Evolutionary conservation across 129 eudicot genomes (phyloP).

Genomic region (Pittosporum tobira): DNA sequence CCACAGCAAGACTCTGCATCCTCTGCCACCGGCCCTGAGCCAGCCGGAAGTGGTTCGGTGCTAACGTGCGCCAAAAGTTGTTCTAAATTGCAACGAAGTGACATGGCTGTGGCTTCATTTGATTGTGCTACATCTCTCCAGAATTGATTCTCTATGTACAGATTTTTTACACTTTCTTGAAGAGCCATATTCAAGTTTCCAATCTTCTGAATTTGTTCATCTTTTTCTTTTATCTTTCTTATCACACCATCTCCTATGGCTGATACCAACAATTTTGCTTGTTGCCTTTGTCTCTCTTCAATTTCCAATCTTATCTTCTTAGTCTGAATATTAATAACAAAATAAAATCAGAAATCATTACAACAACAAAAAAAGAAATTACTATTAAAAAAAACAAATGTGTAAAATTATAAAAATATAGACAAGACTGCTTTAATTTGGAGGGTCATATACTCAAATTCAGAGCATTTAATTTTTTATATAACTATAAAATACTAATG

Average conservation of each 20-base stretch:
- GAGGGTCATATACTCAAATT: too few species aligned
- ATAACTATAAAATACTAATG: too few species aligned
- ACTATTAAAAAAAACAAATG: background rate
- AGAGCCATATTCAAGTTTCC: constrained; percentile 22
- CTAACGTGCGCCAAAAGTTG: constrained; percentile 31
- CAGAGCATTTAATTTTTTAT: too few species aligned
- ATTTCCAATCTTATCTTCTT: constrained; percentile 33
- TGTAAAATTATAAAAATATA: too few species aligned
- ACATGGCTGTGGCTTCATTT: constrained; percentile 37
- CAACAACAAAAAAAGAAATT: too few species aligned
- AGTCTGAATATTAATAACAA: constrained; percentile 7
- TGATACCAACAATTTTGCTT: constrained; percentile 18
- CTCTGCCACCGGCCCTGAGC: constrained; percentile 20
- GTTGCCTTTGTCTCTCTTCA: constrained; percentile 34
- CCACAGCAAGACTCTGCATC: constrained; percentile 40
- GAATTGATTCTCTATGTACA: constrained; percentile 29
- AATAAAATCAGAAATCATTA: background rate
- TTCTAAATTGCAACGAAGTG: constrained; percentile 31
- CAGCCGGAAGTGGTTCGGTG: constrained; percentile 8
- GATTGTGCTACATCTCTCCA: constrained; percentile 36
- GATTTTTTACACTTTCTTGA: constrained; percentile 30
- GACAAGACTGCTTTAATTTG: too few species aligned
- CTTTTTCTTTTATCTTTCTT: constrained; percentile 34
- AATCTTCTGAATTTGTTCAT: constrained; percentile 30
- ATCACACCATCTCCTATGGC: constrained; percentile 28